These are phyloP conservation scores for Beverwykella pulmonaria DNA, from an alignment of 495 filamentous ascomycete species.

Conservation along the genomic window DNA sequence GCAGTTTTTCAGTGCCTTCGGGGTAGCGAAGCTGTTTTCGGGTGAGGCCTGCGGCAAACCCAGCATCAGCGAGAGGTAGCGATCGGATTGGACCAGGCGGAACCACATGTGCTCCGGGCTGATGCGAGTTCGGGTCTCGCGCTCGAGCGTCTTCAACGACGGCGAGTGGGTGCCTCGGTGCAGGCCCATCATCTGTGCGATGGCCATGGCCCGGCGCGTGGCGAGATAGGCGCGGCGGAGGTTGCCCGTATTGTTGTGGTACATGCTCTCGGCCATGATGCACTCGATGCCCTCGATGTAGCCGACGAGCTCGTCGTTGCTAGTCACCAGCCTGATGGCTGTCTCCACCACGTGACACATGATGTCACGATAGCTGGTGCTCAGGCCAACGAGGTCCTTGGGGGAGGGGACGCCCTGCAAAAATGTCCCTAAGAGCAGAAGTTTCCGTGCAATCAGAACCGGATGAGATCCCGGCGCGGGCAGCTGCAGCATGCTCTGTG, in stretches of 20 bases:
- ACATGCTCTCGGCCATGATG: slow-evolving; percentile 53
- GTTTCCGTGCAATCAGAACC: slow-evolving; percentile 51
- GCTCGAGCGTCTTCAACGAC: slow-evolving; percentile 14
- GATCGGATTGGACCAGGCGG: slow-evolving; percentile 39
- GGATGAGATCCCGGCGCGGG: slow-evolving; percentile 50
- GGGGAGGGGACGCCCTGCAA: slow-evolving; percentile 47
- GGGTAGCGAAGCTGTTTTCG: slow-evolving; percentile 13
- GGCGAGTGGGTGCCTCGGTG: slow-evolving; percentile 38
- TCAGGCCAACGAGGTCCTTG: slow-evolving; percentile 27
- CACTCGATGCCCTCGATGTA: slow-evolving; percentile 55
- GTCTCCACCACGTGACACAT: slow-evolving; percentile 46
- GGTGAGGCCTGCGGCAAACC: slow-evolving; percentile 32
- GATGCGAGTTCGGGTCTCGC: slow-evolving; percentile 13
- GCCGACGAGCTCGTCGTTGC: slow-evolving; percentile 51
- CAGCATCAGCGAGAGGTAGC: slow-evolving; percentile 31
- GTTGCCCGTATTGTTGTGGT: slow-evolving; percentile 53
- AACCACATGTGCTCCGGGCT: slow-evolving; percentile 41
- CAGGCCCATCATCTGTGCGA: slow-evolving; percentile 53
- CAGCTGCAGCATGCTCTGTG: slow-evolving; percentile 43
- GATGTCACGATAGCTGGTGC: slow-evolving; percentile 35
- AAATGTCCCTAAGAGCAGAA: slow-evolving; percentile 51
- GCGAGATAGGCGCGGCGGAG: slow-evolving; percentile 51
- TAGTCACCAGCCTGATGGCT: slow-evolving; percentile 50
- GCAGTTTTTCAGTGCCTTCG: slow-evolving; percentile 20
- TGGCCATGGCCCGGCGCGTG: slow-evolving; percentile 49